Evolutionary conservation across 2,329 filamentous ascomycete genomes (phyloP), one percentile per base, ranked within the genome.

Genomic region (Aspergillus felis): DNA sequence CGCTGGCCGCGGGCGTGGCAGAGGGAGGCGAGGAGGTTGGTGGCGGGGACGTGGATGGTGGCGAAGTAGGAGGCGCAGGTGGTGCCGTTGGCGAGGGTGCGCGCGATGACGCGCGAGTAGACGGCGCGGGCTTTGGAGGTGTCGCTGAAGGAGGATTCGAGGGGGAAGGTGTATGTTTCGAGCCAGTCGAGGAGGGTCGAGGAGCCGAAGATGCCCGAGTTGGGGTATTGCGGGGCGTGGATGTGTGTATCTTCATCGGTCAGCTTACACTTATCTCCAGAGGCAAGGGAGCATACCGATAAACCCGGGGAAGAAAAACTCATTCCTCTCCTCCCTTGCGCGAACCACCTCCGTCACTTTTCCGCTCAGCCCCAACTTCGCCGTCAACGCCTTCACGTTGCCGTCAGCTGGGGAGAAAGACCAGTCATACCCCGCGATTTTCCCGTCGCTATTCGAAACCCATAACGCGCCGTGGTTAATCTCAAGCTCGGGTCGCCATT

Each of bases 21-120:
- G 20, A 97, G 84, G 62, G 91, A 86, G 0, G 92, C 90, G 5
- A 99, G 87, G 7, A 96, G 82, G 71, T 96, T 97, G n/a, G 94
- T 99, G 1, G 92, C 86, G 0, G 84, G 81, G 1, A 96, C 89
- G 71, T 96, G 87, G 61, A 91, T 86, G 27, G 94, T 97, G 57
- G 93, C 93, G 73, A 90, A 97, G 81, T 97, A 97, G n/a, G 91
- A 85, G 5, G 92, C 92, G 10, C 90, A 94, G 0, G 94, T 99
- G 9, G 94, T 99, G 61, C 94, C 94, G 71, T 97, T 87, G 24
- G 90, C 84, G 10, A 99, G 84, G 0, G 92, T 96, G 50, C 90
- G 86, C 29, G 85, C 81, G 61, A 99, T 84, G 62, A 90, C 88
- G 57, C 88, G 87, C 25, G 83, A 82, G 76, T 97, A 99, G 60